Percentiles rank a stretch among this genome's conserved stretches.
Conservation (phyloP, 495 filamentous ascomycete genomes). For the Aspergillus kassunensis region DNA sequence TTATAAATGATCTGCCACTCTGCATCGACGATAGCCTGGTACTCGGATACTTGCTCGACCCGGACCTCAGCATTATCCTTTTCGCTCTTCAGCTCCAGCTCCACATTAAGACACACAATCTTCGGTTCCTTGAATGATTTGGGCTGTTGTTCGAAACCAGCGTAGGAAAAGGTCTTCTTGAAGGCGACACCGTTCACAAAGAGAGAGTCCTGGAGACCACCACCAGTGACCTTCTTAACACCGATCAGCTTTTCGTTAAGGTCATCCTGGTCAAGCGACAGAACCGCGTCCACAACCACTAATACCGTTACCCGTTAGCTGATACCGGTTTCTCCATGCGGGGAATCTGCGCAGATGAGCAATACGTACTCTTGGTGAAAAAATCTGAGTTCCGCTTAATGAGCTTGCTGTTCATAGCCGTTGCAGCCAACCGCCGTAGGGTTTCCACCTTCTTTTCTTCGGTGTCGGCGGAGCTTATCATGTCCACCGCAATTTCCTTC, state of each 20-base stretch:
- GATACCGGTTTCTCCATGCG: not conserved
- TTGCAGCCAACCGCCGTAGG: slow-evolving; percentile 80
- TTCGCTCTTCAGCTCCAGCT: slow-evolving; percentile 95
- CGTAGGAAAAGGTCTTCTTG: slow-evolving; percentile 99
- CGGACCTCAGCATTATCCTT: slow-evolving; percentile 99
- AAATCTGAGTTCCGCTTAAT: slow-evolving; percentile 96
- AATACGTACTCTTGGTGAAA: slow-evolving; percentile 85
- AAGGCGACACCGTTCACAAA: slow-evolving; percentile 98
- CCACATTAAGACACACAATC: slow-evolving; percentile 95
- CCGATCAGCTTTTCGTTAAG: slow-evolving; percentile 97
- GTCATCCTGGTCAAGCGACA: slow-evolving; percentile 95
- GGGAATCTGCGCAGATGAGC: not conserved
- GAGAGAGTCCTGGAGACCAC: slow-evolving; percentile 91
- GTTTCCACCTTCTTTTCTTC: slow-evolving; percentile 88
- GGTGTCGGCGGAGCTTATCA: slow-evolving; percentile 44
- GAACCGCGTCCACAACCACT: slow-evolving; percentile 98
- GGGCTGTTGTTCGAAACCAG: slow-evolving; percentile 98
- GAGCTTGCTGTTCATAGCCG: slow-evolving; percentile 99
- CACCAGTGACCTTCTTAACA: slow-evolving; percentile 95
- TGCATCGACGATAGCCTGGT: slow-evolving; percentile 98
- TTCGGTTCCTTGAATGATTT: slow-evolving; percentile 91
- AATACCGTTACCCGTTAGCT: slow-evolving; percentile 14
- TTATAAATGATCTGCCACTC: slow-evolving; percentile 99
- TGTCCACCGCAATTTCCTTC: slow-evolving; percentile 92
- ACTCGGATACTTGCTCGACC: slow-evolving; percentile 97